Evolutionary conservation across 202 grass and related monocot species (phyloP).

Genomic region (Miscanthus sacchariflorus): DNA sequence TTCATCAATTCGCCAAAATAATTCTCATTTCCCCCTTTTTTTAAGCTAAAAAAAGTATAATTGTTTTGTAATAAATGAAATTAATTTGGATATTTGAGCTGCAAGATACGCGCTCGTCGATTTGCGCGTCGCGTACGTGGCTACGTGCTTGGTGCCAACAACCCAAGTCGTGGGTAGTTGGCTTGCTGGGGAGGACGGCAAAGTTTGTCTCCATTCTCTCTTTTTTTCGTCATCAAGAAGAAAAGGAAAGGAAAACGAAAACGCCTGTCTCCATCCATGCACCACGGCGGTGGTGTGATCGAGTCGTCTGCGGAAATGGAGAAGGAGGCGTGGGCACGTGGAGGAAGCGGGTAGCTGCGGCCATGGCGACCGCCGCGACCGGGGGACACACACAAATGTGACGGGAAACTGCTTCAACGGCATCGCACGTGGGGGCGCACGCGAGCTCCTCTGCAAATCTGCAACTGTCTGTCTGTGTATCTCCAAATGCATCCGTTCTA

Average conservation of each 20-base stretch:
- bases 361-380: neutral
- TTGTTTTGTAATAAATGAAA: neutral
- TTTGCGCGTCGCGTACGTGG: neutral
- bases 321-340: neutral
- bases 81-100: too few species aligned
- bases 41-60: neutral
- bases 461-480: too few species aligned
- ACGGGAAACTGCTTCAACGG: constrained; percentile 15
- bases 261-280: neutral
- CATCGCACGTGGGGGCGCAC: neutral
- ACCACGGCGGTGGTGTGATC: neutral
- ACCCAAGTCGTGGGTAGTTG: neutral
- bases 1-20: neutral
- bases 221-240: neutral
- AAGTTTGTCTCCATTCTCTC: neutral
- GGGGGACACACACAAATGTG: neutral
- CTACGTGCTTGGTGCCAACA: too few species aligned
- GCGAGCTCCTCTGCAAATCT: too few species aligned
- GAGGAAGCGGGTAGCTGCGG: neutral
- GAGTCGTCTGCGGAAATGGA: neutral
- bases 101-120: neutral
- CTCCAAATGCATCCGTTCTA: neutral
- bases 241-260: neutral
- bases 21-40: neutral
- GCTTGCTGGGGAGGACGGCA: constrained; percentile 20